Percentiles rank a stretch among this genome's conserved stretches.
Evolutionary conservation across 805 yeast species (phyloP).

Genomic region (Helenozyma baotianmanensis): DNA sequence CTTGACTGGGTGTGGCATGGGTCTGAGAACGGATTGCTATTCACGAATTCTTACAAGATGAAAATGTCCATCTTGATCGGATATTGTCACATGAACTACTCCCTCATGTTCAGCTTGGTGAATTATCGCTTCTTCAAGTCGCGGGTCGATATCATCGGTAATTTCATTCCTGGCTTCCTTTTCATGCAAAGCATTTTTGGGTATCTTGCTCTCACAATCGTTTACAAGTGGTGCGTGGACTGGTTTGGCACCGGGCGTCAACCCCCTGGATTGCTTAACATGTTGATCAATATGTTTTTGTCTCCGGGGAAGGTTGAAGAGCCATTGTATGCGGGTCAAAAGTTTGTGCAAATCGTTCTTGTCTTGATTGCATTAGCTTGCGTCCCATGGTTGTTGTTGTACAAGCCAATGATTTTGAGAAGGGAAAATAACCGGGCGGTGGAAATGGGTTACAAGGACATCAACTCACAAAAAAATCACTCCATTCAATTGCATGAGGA

Average conservation of each 20-base stretch:
- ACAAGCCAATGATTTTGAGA: constrained; percentile 53
- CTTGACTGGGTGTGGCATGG: constrained; percentile 78
- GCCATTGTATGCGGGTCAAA: constrained; percentile 62
- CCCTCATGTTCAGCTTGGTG: constrained; percentile 62
- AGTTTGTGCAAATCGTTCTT: constrained; percentile 53
- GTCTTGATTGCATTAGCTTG: constrained; percentile 59
- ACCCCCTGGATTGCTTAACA: constrained; percentile 70
- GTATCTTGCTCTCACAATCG: constrained; percentile 58
- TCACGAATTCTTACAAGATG: constrained; percentile 74
- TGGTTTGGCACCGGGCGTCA: constrained; percentile 60
- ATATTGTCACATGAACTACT: constrained; percentile 68
- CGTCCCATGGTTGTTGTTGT: constrained; percentile 68
- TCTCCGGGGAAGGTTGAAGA: constrained; percentile 69
- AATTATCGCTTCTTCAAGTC: constrained; percentile 57
- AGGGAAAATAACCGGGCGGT: constrained; percentile 29
- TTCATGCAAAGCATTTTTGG: constrained; percentile 79
- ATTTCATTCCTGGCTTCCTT: constrained; percentile 66
- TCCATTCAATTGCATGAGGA: constrained; percentile 37
- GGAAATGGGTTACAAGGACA: constrained; percentile 34
- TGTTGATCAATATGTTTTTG: constrained; percentile 72
- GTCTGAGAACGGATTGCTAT: constrained; percentile 64
- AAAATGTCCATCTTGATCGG: constrained; percentile 74
- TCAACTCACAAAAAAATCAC: constrained; percentile 28
- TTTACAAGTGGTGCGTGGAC: constrained; percentile 71
- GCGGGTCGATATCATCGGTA: constrained; percentile 62